Conservation (phyloP, 1,284 basidiomycete species). For the Bjerkandera adusta region DNA sequence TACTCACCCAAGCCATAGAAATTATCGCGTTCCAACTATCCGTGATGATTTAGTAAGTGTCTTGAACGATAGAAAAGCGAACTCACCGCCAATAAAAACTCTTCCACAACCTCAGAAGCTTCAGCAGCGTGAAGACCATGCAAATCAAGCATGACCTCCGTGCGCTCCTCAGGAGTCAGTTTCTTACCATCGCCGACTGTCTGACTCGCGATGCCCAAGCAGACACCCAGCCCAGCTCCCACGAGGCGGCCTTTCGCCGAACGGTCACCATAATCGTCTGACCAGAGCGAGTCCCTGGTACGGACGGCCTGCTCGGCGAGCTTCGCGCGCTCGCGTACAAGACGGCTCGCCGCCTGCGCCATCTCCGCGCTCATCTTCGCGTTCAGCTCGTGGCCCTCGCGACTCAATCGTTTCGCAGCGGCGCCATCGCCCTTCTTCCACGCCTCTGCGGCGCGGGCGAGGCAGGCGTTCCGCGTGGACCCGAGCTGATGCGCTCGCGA, state of each 20-base stretch:
- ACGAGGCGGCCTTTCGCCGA: conserved; percentile 71
- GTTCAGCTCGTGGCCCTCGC: conserved; percentile 92
- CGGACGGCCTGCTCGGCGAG: conserved; percentile 77
- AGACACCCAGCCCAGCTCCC: conserved; percentile 82
- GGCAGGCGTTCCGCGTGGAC: conserved; percentile 89
- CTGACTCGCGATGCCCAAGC: conserved; percentile 76
- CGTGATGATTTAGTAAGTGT: conserved; percentile 8
- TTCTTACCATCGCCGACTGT: conserved; percentile 52
- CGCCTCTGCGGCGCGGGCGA: conserved; percentile 94
- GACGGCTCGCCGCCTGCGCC: conserved; percentile 71
- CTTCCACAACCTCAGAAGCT: conserved; percentile 87
- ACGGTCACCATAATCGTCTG: conserved; percentile 82
- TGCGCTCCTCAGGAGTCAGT: conserved; percentile 76
- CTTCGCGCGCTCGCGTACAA: conserved; percentile 79
- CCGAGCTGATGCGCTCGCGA: conserved; percentile 86
- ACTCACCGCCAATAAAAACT: conserved; percentile 83
- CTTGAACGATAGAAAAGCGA: conserved; percentile 4
- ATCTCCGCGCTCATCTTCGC: conserved; percentile 86
- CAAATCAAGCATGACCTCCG: conserved; percentile 78
- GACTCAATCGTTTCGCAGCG: conserved; percentile 89
- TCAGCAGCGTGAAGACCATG: conserved; percentile 91
- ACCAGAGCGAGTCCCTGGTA: conserved; percentile 68
- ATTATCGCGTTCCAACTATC: conserved; percentile 79
- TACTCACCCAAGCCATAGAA: conserved; percentile 79
- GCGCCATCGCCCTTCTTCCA: conserved; percentile 94